A percentile compares a stretch with the other conserved stretches of the same genome.
Conservation (phyloP, 2,329 filamentous ascomycete genomes). For the Pseudogymnoascus sp. region DNA sequence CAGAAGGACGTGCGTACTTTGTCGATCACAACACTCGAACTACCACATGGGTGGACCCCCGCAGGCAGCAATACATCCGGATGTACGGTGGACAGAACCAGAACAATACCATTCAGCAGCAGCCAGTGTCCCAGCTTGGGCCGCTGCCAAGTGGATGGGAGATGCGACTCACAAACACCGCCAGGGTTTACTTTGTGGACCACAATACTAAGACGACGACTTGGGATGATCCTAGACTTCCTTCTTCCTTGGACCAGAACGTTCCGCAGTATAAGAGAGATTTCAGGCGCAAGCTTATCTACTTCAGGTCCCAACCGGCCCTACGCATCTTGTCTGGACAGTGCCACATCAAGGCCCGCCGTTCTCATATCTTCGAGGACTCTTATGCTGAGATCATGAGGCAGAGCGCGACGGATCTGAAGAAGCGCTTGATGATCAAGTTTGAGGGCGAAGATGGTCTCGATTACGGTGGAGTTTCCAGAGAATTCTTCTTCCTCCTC, state of each 20-base stretch:
- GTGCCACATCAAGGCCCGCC: slow-evolving; percentile 94
- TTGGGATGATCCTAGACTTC: slow-evolving; percentile 93
- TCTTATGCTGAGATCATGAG: slow-evolving; percentile 98
- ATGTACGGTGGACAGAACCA: slow-evolving; percentile 91
- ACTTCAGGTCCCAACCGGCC: slow-evolving; percentile 96
- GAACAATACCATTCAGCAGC: slow-evolving; percentile 86
- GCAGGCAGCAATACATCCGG: slow-evolving; percentile 93
- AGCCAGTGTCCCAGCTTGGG: slow-evolving; percentile 92
- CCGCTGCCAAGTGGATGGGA: slow-evolving; percentile 97
- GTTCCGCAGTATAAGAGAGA: slow-evolving; percentile 99
- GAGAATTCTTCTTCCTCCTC: slow-evolving; percentile 98
- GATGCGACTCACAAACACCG: slow-evolving; percentile 98
- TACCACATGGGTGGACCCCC: slow-evolving; percentile 96
- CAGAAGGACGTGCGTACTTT: slow-evolving; percentile 91
- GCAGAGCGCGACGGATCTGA: slow-evolving; percentile 88
- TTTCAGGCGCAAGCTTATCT: slow-evolving; percentile 95
- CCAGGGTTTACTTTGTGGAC: slow-evolving; percentile 96
- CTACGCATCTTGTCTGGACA: slow-evolving; percentile 92
- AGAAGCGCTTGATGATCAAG: slow-evolving; percentile 99
- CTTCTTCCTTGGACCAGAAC: slow-evolving; percentile 93
- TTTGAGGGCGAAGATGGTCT: slow-evolving; percentile 97
- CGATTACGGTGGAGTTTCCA: slow-evolving; percentile 93
- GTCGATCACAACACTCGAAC: slow-evolving; percentile 98
- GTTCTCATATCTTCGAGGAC: slow-evolving; percentile 97
- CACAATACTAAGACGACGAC: slow-evolving; percentile 99